Conservation (phyloP, 371 early-diverging fungal species). For the Mucor mucedo region DNA sequence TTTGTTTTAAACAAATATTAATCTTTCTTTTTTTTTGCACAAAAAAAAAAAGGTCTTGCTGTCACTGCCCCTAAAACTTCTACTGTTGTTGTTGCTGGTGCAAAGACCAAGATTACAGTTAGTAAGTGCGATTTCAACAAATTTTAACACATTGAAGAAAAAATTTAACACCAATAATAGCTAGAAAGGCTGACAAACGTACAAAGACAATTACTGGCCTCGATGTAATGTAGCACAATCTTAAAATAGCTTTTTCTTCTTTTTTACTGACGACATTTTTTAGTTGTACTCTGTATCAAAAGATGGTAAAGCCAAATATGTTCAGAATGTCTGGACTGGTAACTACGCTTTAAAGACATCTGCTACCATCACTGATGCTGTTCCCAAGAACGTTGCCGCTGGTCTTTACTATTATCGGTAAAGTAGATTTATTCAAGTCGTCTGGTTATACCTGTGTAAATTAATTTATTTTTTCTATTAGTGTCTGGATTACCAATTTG, state of each 20-base stretch:
- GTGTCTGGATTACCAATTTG: conserved; percentile 56
- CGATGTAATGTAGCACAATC: conserved; percentile 41
- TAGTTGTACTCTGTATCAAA: conserved; percentile 46
- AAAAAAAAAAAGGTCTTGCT: conserved; percentile 22
- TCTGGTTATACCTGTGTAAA: not conserved
- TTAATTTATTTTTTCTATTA: conserved; percentile 13
- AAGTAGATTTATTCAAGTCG: not conserved
- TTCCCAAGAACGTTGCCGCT: conserved; percentile 36
- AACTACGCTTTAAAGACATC: conserved; percentile 36
- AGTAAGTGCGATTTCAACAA: conserved; percentile 21
- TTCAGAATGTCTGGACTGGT: conserved; percentile 52
- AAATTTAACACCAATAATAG: conserved; percentile 11
- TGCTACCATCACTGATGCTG: conserved; percentile 38
- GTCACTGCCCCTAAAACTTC: conserved; percentile 29
- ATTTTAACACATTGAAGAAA: not conserved
- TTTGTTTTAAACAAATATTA: not conserved
- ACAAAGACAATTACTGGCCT: conserved; percentile 50
- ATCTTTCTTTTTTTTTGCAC: not conserved
- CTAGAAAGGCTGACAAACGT: conserved; percentile 33
- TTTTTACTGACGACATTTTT: conserved; percentile 9
- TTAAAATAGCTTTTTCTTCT: conserved; percentile 1
- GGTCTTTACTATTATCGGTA: conserved; percentile 60
- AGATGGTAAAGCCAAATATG: conserved; percentile 44
- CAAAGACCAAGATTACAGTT: conserved; percentile 37
- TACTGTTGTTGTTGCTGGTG: conserved; percentile 40